Conservation (phyloP, 2,329 filamentous ascomycete species). For the Fusarium haematococcum region DNA sequence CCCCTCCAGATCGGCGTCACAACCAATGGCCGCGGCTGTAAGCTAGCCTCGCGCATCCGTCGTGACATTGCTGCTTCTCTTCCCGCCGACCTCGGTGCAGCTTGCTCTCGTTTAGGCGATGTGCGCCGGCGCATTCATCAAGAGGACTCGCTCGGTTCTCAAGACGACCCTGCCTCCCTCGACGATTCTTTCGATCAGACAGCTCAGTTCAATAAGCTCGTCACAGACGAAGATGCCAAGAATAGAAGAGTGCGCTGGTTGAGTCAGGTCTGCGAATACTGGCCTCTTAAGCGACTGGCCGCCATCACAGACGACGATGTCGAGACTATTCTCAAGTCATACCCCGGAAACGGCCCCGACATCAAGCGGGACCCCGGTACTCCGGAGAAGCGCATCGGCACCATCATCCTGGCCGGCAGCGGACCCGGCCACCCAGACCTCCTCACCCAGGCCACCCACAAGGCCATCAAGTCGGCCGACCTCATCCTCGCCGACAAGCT, state of each 20-base stretch:
- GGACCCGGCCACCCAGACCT: conserved; percentile 94
- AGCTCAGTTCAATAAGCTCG: conserved; percentile 85
- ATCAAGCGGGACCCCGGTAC: conserved; percentile 36
- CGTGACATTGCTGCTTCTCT: conserved; percentile 87
- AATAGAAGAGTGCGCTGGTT: conserved; percentile 92
- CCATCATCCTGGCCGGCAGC: conserved; percentile 89
- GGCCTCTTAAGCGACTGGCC: conserved; percentile 87
- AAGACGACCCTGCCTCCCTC: conserved; percentile 66
- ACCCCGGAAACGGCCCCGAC: conserved; percentile 56
- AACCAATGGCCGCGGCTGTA: conserved; percentile 94
- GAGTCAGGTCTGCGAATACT: conserved; percentile 97
- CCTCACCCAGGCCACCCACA: conserved; percentile 84
- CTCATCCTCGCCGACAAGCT: conserved; percentile 89
- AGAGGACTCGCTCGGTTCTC: conserved; percentile 66
- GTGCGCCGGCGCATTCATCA: conserved; percentile 78
- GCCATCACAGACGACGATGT: conserved; percentile 84
- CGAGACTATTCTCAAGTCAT: conserved; percentile 79
- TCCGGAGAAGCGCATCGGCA: conserved; percentile 61
- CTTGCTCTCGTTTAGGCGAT: conserved; percentile 81
- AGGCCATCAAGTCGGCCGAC: conserved; percentile 80
- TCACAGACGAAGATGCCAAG: conserved; percentile 80
- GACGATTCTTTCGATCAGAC: conserved; percentile 79
- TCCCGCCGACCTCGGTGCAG: conserved; percentile 78
- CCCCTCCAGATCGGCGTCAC: conserved; percentile 96
- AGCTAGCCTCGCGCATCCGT: conserved; percentile 88